Conservation (phyloP, 2,329 filamentous ascomycete genomes). For the Aspergillus tubingensis region DNA sequence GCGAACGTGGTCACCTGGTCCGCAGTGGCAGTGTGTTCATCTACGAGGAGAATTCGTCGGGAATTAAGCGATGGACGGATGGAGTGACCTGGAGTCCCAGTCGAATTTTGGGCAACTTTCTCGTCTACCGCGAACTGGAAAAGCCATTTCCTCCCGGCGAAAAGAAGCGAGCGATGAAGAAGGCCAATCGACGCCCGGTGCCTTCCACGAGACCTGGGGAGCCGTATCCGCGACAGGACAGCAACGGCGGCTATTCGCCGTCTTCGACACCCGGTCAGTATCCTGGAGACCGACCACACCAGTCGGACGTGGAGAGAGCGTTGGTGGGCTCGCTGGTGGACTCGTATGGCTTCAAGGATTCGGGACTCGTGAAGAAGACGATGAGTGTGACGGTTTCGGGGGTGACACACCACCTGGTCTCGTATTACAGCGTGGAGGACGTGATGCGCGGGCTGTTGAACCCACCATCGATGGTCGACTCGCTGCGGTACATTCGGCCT, state of each 20-base stretch:
- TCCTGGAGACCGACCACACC: conserved; percentile 38
- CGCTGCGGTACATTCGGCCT: conserved; percentile 55
- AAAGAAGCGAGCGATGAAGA: conserved; percentile 81
- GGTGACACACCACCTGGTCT: conserved; percentile 80
- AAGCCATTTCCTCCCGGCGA: conserved; percentile 77
- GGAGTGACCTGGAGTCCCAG: conserved; percentile 89
- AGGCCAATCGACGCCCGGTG: conserved; percentile 54
- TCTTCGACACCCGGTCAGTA: conserved; percentile 37
- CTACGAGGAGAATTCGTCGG: conserved; percentile 86
- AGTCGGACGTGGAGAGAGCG: conserved; percentile 55
- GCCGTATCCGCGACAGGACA: conserved; percentile 51
- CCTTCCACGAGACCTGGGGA: conserved; percentile 53
- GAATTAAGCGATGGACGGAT: conserved; percentile 93
- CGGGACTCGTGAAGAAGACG: conserved; percentile 87
- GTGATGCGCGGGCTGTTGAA: conserved; percentile 64
- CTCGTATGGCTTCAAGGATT: conserved; percentile 81
- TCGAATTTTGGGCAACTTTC: conserved; percentile 79
- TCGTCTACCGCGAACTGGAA: conserved; percentile 81
- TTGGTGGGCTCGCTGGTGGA: conserved; percentile 84
- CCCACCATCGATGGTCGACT: conserved; percentile 59
- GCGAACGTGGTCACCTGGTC: conserved; percentile 75
- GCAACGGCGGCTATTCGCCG: conserved; percentile 44
- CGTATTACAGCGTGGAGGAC: conserved; percentile 83
- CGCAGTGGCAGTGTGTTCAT: conserved; percentile 85
- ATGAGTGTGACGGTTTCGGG: conserved; percentile 77